These are phyloP conservation scores for Casuarina equisetifolia DNA, from an alignment of 306 rosid species.

Conservation along the genomic window DNA sequence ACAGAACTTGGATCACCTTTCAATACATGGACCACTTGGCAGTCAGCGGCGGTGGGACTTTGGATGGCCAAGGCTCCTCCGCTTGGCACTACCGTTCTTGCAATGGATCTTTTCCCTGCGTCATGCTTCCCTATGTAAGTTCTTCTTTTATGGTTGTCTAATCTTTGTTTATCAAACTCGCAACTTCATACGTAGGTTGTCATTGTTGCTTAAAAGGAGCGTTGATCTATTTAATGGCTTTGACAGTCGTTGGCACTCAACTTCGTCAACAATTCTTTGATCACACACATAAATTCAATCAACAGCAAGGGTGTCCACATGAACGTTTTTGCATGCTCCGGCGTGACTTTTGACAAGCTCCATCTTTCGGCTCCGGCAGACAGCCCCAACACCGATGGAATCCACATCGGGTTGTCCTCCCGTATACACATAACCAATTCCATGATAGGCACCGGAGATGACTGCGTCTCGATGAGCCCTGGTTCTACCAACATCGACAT, in stretches of 20 bases:
- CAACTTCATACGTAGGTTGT: too few relatives aligned
- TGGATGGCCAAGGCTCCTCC: constrained; percentile 33
- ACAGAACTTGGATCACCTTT: constrained; percentile 33
- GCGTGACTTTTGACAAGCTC: neutral
- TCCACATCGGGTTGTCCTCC: constrained; percentile 9
- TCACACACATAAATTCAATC: constrained; percentile 13
- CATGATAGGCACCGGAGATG: constrained; percentile 26
- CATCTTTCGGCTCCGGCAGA: constrained; percentile 26
- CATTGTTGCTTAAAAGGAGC: too few relatives aligned
- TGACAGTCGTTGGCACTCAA: constrained; percentile 28
- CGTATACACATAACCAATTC: constrained; percentile 6
- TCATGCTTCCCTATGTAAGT: constrained; percentile 30
- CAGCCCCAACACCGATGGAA: constrained; percentile 33
- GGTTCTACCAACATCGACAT: constrained; percentile 10
- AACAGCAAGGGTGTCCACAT: constrained; percentile 39
- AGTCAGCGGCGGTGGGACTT: constrained; percentile 29
- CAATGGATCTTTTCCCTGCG: neutral
- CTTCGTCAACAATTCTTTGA: constrained; percentile 8
- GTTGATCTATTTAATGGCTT: neutral
- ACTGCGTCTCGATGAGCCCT: constrained; percentile 33
- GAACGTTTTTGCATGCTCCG: neutral
- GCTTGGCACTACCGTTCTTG: constrained; percentile 32
- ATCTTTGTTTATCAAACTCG: too few relatives aligned
- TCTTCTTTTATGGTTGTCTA: too few relatives aligned
- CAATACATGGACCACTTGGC: constrained; percentile 6